These are phyloP conservation scores for Musa acuminata DNA, from an alignment of 176 grass and related monocot species.

Conservation along the genomic window DNA sequence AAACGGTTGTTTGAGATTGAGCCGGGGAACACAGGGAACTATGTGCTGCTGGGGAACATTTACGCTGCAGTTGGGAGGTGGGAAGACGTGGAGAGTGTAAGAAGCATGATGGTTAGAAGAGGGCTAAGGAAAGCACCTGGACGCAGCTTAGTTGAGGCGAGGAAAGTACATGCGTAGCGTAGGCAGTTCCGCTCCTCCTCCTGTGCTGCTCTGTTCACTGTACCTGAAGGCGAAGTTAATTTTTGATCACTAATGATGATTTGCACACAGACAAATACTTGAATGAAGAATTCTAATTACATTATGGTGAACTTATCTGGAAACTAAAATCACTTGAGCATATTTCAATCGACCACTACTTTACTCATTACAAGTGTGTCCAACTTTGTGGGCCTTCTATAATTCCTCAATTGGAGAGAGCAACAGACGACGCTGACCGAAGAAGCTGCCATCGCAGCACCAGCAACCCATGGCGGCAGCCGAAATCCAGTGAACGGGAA, in stretches of 20 bases:
- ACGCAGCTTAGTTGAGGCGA: constrained; percentile 40
- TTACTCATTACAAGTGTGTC: constrained; percentile 21
- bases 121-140: constrained; percentile 40
- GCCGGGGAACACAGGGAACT: constrained; percentile 44
- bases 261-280: too few species aligned
- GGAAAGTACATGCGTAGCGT: neutral
- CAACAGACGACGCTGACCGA: constrained; percentile 85
- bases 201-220: too few species aligned
- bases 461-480: constrained; percentile 82
- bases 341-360: neutral
- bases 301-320: too few species aligned
- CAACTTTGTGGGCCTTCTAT: constrained; percentile 54
- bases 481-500: constrained; percentile 68
- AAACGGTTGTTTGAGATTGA: constrained; percentile 47
- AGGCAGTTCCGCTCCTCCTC: too few species aligned
- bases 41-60: constrained; percentile 51
- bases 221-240: too few species aligned
- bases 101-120: constrained; percentile 31
- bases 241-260: too few species aligned
- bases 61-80: constrained; percentile 47
- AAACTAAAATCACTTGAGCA: too few species aligned
- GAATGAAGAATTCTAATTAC: too few species aligned
- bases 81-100: constrained; percentile 36
- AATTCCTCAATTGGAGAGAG: constrained; percentile 71
- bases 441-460: constrained; percentile 90